Evolutionary conservation across 2,329 filamentous ascomycete species (phyloP).

Genomic region (Calonectria multiphialidica): DNA sequence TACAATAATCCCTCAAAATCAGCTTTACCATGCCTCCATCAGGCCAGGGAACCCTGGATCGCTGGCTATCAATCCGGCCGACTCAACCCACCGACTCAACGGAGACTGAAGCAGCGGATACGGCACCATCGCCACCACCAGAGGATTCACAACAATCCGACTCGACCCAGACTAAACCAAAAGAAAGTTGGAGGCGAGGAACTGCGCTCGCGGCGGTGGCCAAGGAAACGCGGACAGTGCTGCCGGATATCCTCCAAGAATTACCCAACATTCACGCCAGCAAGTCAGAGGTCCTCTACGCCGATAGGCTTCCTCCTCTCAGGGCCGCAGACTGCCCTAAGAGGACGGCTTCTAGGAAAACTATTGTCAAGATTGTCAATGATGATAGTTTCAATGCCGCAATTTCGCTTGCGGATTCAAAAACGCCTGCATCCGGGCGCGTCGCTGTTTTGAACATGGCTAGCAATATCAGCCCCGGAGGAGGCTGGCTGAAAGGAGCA

Average conservation of each 20-base stretch:
- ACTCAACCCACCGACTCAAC: conserved; percentile 20
- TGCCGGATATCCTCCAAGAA: conserved; percentile 60
- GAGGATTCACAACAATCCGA: conserved; percentile 24
- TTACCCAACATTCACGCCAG: conserved; percentile 54
- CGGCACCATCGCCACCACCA: not conserved
- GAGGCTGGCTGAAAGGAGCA: conserved; percentile 72
- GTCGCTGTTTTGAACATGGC: conserved; percentile 78
- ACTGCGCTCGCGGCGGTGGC: conserved; percentile 55
- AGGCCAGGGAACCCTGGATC: conserved; percentile 44
- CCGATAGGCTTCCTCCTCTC: conserved; percentile 54
- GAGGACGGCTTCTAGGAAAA: conserved; percentile 45
- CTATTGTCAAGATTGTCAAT: conserved; percentile 63
- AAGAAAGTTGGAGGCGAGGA: conserved; percentile 35
- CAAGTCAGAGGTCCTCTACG: conserved; percentile 53
- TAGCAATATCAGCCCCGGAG: conserved; percentile 68
- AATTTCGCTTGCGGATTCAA: conserved; percentile 50
- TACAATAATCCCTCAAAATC: not conserved
- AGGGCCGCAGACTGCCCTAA: conserved; percentile 56
- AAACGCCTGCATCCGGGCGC: conserved; percentile 42
- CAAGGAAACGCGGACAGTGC: conserved; percentile 58
- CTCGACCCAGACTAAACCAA: conserved; percentile 21
- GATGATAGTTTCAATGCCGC: conserved; percentile 70
- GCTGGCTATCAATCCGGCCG: conserved; percentile 38
- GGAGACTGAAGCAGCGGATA: conserved; percentile 11
- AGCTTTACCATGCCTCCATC: conserved; percentile 9